Conservation (phyloP, 2,329 filamentous ascomycete species). For the Hypoxylon sp. region DNA sequence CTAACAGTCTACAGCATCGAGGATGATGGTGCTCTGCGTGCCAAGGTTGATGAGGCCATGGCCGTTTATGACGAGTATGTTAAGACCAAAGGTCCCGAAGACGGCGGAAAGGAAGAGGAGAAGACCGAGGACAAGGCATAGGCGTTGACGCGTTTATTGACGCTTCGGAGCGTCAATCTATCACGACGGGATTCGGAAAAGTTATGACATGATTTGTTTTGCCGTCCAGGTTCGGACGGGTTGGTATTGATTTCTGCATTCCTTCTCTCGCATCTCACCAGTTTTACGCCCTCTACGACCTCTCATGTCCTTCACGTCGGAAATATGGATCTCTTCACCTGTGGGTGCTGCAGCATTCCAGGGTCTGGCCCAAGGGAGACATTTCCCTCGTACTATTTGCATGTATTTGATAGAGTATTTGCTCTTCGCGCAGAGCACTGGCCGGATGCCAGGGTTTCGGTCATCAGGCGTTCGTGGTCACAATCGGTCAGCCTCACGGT, state of each 20-base stretch:
- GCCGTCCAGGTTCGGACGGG: conserved; percentile 28
- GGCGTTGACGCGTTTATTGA: conserved; percentile 34
- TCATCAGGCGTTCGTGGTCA: conserved; percentile 49
- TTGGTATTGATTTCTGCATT: conserved; percentile 47
- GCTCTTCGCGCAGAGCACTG: conserved; percentile 41
- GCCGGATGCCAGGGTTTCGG: conserved; percentile 44
- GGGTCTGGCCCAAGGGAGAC: conserved; percentile 35
- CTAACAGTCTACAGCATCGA: conserved; percentile 71
- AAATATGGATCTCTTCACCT: conserved; percentile 32
- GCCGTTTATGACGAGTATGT: conserved; percentile 98
- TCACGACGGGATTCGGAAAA: conserved; percentile 47
- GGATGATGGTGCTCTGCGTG: conserved; percentile 85
- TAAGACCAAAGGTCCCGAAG: conserved; percentile 73
- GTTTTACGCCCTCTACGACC: conserved; percentile 37
- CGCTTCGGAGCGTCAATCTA: conserved; percentile 32
- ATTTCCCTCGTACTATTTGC: conserved; percentile 40
- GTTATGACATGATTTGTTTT: conserved; percentile 43
- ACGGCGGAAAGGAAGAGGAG: conserved; percentile 60
- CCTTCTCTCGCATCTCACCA: conserved; percentile 37
- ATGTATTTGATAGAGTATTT: conserved; percentile 49
- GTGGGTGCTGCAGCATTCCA: conserved; percentile 30
- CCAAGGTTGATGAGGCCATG: conserved; percentile 97
- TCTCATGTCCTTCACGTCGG: conserved; percentile 37
- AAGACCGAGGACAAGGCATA: conserved; percentile 63
- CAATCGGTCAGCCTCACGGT: conserved; percentile 44